Evolutionary conservation across 2,329 filamentous ascomycete species (phyloP), one percentile per base, ranked within the genome.

Genomic region (Hypoxylon sp.): DNA sequence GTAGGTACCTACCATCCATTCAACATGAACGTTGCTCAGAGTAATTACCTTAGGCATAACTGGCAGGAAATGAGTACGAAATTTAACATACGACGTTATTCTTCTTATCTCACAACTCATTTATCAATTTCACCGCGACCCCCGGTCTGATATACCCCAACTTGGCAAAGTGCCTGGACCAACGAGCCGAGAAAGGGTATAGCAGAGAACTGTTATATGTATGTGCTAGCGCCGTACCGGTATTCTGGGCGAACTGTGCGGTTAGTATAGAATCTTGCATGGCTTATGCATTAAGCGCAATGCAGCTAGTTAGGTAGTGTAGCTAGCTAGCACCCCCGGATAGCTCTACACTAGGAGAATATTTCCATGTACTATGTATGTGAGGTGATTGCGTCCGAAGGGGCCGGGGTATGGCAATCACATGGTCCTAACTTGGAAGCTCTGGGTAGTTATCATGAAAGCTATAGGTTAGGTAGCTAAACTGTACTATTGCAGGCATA

Each of bases 221-320:
- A 50, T 34, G 34, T 56, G 23, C n/a, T 50, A 57, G 52, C 29
- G 37, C 60, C 52, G 53, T 62, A 57, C 60, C 60, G 52, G 46
- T 46, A 45, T 51, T 52, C 60, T 56, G 60, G 60, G 39, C 59
- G 52, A 52, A 29, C 19, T 32, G 27, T 37, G 29, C 21, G 39
- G 12, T 11, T n/a, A 11, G 11, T 34, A 12, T 12, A 34, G 30
- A 12, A 34, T n/a, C n/a, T n/a, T n/a, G n/a, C n/a, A n/a, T n/a
- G n/a, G n/a, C n/a, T n/a, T n/a, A n/a, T n/a, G 32, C 32, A 27
- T 3, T 27, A 6, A 3, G 19, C 41, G 11, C 23, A 23, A 21
- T 41, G 37, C 16, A 45, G 16, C 41, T 21, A 45, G 19, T 5
- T 45, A 45, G 41, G 19, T 45, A n/a, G n/a, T 41, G 37, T 16